Percentiles rank a stretch among this genome's conserved stretches.
phyloP scores from a whole-genome alignment of 1,139 yeast genomes.

The Geotrichum cucujoidarum region DNA sequence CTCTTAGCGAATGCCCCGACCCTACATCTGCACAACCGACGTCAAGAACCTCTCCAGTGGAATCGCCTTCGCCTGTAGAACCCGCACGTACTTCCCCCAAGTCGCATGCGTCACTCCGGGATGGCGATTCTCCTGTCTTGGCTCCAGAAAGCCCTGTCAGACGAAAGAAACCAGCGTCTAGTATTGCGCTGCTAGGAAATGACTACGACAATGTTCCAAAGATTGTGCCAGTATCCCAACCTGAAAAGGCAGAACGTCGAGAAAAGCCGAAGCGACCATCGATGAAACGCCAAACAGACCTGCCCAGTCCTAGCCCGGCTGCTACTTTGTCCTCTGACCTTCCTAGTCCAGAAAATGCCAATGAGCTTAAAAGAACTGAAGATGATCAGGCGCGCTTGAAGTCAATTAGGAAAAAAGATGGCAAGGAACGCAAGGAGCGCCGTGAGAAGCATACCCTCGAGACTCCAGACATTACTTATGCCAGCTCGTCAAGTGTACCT shows the following conservation, averaged over 20 bases:
- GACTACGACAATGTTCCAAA: slow-evolving; percentile 18
- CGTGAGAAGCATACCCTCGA: not conserved
- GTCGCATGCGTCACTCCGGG: too few species aligned
- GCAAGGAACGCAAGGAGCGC: not conserved
- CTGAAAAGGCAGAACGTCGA: not conserved
- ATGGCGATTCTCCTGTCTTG: too few species aligned
- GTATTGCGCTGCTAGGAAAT: too few species aligned
- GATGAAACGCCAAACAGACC: slow-evolving; percentile 8
- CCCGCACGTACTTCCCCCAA: too few species aligned
- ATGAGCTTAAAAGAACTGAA: too few species aligned
- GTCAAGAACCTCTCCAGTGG: too few species aligned
- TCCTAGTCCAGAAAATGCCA: too few species aligned
- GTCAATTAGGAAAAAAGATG: too few species aligned
- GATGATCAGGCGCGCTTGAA: not conserved
- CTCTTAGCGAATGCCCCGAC: slow-evolving; percentile 13
- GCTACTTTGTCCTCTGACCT: not conserved
- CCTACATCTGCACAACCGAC: too few species aligned
- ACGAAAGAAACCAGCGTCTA: not conserved
- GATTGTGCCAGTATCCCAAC: not conserved
- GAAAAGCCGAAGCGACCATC: slow-evolving; percentile 9
- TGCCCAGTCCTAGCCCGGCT: not conserved
- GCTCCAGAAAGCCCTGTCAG: too few species aligned
- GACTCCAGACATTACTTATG: not conserved
- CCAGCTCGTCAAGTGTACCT: too few species aligned
- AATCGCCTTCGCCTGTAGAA: not conserved